Base-by-base conservation (phyloP, 192 early-diverging fungal genomes). In the Coemansia sp. region DNA sequence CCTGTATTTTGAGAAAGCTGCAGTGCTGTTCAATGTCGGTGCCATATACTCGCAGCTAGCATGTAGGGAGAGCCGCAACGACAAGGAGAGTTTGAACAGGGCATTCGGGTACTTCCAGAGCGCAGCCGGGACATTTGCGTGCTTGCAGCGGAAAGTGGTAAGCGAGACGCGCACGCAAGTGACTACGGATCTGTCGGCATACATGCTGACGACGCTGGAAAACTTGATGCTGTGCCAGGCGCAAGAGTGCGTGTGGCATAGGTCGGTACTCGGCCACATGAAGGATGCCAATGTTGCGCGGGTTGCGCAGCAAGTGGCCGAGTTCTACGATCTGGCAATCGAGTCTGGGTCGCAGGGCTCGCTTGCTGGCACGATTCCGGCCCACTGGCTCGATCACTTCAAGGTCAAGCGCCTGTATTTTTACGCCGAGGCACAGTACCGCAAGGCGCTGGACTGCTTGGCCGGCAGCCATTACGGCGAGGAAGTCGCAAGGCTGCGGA, bases 151-250 rank as follows among this genome's bases (percentile, higher is more conserved):
- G 33, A 77, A 85, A 5, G 68, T 91, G 2, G 72, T 89, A 9
- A 81, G 86, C 45, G 89, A 89, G 58, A 84, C 91, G 59, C 84
- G 86, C 31, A 85, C 86, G 42, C 72, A 84, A 46, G 85, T 89
- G 5, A 84, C 91, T 6, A 60, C 87, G 1, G 93, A 95, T 64
- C 84, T 94, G 69, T 86, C 87, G 7, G 63, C 86, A 3, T 71
- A 82, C 18, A 86, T 90, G n/a, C 81, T 97, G 8, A 77, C 83
- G 12, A 87, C 89, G 2, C 74, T 87, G 1, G 83, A 87, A 18
- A 85, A 87, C 61, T 70, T 92, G n/a, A 95, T 93, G 92, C 81
- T 96, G 3, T 93, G 92, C 10, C 95, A 96, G 70, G 95, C 95
- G 26, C 95, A 96, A 67, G 95, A 96, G 74, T 95, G 92, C 64